Evolutionary conservation across 2,329 filamentous ascomycete species (phyloP).

Genomic region (Colletotrichum abscissum): DNA sequence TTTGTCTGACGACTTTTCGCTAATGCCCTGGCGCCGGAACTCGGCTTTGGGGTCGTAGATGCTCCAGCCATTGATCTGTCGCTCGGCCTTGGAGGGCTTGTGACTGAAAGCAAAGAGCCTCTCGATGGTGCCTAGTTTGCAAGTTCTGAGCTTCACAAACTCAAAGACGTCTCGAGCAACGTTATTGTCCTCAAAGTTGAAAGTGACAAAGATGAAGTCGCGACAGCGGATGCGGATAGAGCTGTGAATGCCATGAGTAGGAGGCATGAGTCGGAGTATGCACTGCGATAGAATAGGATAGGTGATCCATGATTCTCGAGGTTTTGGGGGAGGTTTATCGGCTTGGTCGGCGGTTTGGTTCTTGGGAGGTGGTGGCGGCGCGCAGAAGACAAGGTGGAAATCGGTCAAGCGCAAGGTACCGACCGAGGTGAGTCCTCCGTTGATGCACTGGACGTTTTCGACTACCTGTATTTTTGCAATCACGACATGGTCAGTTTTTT

Average conservation of each 20-base stretch:
- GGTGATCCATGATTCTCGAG: conserved; percentile 87
- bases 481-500: conserved; percentile 35
- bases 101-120: conserved; percentile 94
- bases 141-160: conserved; percentile 83
- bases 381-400: conserved; percentile 69
- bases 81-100: conserved; percentile 78
- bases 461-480: conserved; percentile 49
- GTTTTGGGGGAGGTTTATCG: conserved; percentile 42
- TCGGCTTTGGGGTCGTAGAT: conserved; percentile 88
- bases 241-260: conserved; percentile 76
- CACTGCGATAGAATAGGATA: conserved; percentile 92
- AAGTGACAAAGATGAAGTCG: conserved; percentile 93
- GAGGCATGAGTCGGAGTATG: conserved; percentile 78
- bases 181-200: conserved; percentile 83
- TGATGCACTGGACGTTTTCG: conserved; percentile 71
- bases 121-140: conserved; percentile 84
- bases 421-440: conserved; percentile 66
- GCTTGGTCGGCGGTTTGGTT: conserved; percentile 36
- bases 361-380: conserved; percentile 49
- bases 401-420: conserved; percentile 71
- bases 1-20: conserved; percentile 78
- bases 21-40: conserved; percentile 88
- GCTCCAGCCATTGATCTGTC: conserved; percentile 81
- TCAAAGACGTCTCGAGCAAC: conserved; percentile 88
- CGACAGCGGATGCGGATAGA: conserved; percentile 89